Conservation (phyloP, 73 alveolate species). For the Breviolum minutum region DNA sequence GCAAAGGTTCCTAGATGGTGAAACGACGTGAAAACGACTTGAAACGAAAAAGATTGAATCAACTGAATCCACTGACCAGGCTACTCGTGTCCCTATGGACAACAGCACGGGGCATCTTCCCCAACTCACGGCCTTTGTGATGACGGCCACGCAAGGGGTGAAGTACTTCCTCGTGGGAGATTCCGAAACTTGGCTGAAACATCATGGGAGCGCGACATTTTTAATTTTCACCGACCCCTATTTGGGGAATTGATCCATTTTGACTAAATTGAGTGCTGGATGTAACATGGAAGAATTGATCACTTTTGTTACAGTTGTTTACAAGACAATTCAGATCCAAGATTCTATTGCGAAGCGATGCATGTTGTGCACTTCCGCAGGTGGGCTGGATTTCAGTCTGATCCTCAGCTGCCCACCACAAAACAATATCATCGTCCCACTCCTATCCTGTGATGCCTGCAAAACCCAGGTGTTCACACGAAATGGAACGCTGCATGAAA, state of each 20-base stretch:
- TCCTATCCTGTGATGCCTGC: neutral
- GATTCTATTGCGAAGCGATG: neutral
- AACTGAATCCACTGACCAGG: neutral
- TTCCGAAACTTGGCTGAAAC: constrained; percentile 6
- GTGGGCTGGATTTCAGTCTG: constrained; percentile 73
- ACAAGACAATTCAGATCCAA: too few species aligned
- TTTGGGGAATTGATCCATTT: too few species aligned
- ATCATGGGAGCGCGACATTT: neutral
- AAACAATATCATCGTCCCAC: neutral
- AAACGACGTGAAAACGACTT: too few species aligned
- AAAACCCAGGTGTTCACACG: constrained; percentile 37
- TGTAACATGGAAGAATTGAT: too few species aligned
- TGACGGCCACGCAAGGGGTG: constrained; percentile 82
- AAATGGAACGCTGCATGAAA: constrained; percentile 49
- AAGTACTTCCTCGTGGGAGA: constrained; percentile 86
- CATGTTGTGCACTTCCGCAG: neutral
- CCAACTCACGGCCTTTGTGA: constrained; percentile 73
- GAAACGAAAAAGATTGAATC: too few species aligned
- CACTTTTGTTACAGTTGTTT: too few species aligned
- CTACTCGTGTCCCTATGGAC: constrained; percentile 66
- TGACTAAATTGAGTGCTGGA: too few species aligned
- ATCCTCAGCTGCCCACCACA: neutral
- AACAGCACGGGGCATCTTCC: constrained; percentile 15
- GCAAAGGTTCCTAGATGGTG: too few species aligned
- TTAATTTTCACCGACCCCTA: too few species aligned